Evolutionary conservation across 371 early-diverging fungal species (phyloP).

Genomic region (Mortierella sp.): DNA sequence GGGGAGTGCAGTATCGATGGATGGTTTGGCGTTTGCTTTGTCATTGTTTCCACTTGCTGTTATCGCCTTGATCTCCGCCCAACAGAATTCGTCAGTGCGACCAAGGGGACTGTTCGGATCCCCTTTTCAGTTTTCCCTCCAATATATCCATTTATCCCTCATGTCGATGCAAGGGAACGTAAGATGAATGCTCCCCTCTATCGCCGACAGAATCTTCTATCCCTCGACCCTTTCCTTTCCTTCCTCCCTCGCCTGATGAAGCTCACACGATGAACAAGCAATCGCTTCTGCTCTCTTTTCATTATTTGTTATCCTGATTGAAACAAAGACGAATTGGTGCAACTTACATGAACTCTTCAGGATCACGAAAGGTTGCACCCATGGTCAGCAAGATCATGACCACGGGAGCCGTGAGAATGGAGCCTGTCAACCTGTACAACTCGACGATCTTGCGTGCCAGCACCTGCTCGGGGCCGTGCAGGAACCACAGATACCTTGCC

Average conservation of each 20-base stretch:
- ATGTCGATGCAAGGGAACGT: slow-evolving; percentile 1
- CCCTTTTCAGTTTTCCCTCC: slow-evolving; percentile 1
- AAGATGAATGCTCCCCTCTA: too few relatives aligned
- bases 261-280: not conserved
- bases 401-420: slow-evolving; percentile 35
- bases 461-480: slow-evolving; percentile 37
- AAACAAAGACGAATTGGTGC: too few relatives aligned
- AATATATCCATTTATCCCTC: not conserved
- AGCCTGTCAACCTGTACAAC: slow-evolving; percentile 20
- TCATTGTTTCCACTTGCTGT: not conserved
- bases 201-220: too few relatives aligned
- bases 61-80: slow-evolving; percentile 53
- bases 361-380: slow-evolving; percentile 42
- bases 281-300: not conserved
- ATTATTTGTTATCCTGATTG: not conserved
- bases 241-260: too few relatives aligned
- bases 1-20: too few relatives aligned
- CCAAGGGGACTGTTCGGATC: not conserved
- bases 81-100: slow-evolving; percentile 20
- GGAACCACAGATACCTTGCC: slow-evolving; percentile 31
- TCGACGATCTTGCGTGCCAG: slow-evolving; percentile 38
- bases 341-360: slow-evolving; percentile 53
- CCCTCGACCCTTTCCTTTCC: too few relatives aligned
- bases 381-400: slow-evolving; percentile 29
- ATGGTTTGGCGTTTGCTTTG: too few relatives aligned